Evolutionary conservation across 2,329 filamentous ascomycete species (phyloP).

Genomic region (Aspergillus pseudotamarii): DNA sequence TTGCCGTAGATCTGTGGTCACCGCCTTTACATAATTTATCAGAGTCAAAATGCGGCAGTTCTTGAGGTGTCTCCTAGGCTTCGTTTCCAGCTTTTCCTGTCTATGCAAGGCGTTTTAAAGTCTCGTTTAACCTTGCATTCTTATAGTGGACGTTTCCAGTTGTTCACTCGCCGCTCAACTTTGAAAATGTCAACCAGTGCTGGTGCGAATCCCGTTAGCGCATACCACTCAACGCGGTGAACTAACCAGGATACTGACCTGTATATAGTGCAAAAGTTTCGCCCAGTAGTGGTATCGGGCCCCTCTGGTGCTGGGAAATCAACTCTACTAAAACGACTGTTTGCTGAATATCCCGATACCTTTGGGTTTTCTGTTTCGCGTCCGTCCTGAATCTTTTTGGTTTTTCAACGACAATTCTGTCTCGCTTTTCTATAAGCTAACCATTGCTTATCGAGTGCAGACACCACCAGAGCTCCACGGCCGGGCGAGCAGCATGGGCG

Average conservation of each 20-base stretch:
- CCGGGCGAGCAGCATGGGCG: conserved; percentile 73
- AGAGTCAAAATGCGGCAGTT: neutral
- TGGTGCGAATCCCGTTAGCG: conserved; percentile 20
- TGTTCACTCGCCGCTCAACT: conserved; percentile 5
- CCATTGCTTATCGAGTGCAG: conserved; percentile 33
- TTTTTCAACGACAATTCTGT: neutral
- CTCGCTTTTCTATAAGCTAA: conserved; percentile 6
- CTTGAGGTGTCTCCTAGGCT: neutral
- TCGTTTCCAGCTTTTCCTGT: conserved; percentile 1
- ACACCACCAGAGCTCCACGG: conserved; percentile 81
- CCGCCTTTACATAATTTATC: conserved; percentile 15
- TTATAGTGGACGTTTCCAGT: neutral
- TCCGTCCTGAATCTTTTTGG: conserved; percentile 21
- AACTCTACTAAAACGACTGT: conserved; percentile 46
- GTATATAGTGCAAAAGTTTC: conserved; percentile 31
- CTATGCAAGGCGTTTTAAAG: conserved; percentile 25
- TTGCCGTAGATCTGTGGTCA: conserved; percentile 10
- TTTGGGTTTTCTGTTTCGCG: conserved; percentile 48
- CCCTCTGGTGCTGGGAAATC: conserved; percentile 48
- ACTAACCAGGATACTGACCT: neutral
- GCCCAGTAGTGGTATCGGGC: conserved; percentile 47
- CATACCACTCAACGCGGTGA: neutral
- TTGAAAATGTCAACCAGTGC: conserved; percentile 29
- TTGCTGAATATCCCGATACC: conserved; percentile 44
- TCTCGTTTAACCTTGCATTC: conserved; percentile 11